Conservation (phyloP, 805 yeast genomes). For the Metschnikowia noctiluminum region DNA sequence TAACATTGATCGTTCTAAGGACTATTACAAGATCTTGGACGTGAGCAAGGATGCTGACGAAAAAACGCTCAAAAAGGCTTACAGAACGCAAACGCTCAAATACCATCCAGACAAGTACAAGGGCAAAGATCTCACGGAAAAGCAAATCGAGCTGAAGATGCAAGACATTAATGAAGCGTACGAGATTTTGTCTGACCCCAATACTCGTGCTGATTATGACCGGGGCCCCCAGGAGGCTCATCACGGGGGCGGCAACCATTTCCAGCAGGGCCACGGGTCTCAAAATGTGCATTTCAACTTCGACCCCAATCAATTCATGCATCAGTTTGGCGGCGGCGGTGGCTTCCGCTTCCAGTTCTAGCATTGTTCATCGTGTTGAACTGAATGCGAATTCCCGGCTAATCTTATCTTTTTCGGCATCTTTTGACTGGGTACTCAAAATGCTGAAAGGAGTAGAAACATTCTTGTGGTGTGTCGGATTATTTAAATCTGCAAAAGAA, state of each 20-base stretch:
- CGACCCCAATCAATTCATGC: constrained; percentile 17
- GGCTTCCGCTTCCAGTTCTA: constrained; percentile 2
- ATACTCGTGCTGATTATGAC: constrained; percentile 65
- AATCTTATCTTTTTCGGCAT: no score
- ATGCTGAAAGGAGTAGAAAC: no score
- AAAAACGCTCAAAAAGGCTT: constrained; percentile 73
- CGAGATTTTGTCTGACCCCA: constrained; percentile 72
- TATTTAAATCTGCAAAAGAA: no score
- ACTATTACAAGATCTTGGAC: constrained; percentile 77
- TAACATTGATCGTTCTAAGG: constrained; percentile 47
- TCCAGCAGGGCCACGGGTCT: constrained; percentile 8
- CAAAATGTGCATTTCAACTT: constrained; percentile 11
- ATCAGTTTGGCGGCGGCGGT: constrained; percentile 14
- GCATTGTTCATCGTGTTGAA: no score
- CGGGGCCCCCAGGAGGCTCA: constrained; percentile 29
- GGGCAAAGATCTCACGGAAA: constrained; percentile 58
- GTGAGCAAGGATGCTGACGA: constrained; percentile 65
- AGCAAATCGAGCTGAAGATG: constrained; percentile 77
- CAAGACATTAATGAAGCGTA: constrained; percentile 92
- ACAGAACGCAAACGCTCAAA: constrained; percentile 70
- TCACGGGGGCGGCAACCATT: constrained; percentile 10
- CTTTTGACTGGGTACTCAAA: no score
- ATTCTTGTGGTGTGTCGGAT: no score
- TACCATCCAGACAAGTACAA: constrained; percentile 92
- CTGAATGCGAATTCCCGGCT: no score